Percentiles rank a stretch among this genome's conserved stretches.
Conservation (phyloP, 2,329 filamentous ascomycete genomes). For the Hypoxylon sp. region DNA sequence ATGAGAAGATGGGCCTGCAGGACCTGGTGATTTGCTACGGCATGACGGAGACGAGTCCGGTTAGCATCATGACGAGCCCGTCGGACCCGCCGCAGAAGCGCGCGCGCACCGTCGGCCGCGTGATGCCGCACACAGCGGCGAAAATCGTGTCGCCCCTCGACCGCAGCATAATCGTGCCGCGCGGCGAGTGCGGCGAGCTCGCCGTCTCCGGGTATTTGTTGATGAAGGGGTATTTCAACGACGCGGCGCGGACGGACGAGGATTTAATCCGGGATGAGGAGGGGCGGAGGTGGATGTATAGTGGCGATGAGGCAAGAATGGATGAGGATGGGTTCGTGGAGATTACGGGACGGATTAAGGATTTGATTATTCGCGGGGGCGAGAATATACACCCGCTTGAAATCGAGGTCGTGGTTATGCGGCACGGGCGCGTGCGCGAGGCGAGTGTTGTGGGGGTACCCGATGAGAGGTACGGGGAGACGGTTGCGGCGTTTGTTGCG, state of each 20-base stretch:
- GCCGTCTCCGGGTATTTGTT: constrained; percentile 87
- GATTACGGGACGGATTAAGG: constrained; percentile 94
- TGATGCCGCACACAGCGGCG: constrained; percentile 83
- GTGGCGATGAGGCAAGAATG: constrained; percentile 92
- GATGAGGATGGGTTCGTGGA: constrained; percentile 85
- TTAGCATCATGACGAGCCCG: constrained; percentile 85
- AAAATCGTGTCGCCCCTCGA: constrained; percentile 83
- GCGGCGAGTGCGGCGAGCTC: constrained; percentile 82
- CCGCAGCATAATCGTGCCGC: constrained; percentile 69
- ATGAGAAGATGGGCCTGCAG: constrained; percentile 79
- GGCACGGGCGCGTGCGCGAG: constrained; percentile 78
- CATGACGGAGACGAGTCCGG: constrained; percentile 91
- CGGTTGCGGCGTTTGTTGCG: constrained; percentile 86
- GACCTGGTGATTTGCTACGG: constrained; percentile 96
- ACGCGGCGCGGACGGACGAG: constrained; percentile 76
- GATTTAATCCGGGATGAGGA: constrained; percentile 64
- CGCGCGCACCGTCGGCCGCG: constrained; percentile 81
- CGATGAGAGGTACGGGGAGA: constrained; percentile 87
- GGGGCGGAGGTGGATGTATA: constrained; percentile 83
- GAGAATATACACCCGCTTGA: constrained; percentile 97
- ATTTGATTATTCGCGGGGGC: constrained; percentile 93
- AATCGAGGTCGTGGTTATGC: constrained; percentile 88
- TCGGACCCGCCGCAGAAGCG: constrained; percentile 80
- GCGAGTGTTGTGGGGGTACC: constrained; percentile 87
- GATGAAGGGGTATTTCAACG: constrained; percentile 93